A percentile compares a stretch with the other conserved stretches of the same genome.
These are phyloP conservation scores for Babesia bovis DNA, from an alignment of 169 alveolate genomes.

Conservation along the genomic window DNA sequence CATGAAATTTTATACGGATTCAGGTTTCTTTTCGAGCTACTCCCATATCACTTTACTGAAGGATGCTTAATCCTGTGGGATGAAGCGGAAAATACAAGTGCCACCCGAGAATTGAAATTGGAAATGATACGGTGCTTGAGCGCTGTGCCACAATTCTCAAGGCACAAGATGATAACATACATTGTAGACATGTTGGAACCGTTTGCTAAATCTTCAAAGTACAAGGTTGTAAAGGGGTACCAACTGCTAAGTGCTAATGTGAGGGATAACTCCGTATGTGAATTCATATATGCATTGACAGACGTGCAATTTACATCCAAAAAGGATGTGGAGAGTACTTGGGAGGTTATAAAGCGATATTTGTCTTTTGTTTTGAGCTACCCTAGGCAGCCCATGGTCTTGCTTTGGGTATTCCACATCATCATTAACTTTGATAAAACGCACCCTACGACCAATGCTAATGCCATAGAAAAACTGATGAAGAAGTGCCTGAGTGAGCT, in stretches of 20 bases:
- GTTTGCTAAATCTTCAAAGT: constrained; percentile 41
- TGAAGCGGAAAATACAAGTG: background rate
- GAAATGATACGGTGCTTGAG: constrained; percentile 18
- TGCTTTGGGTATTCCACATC: constrained; percentile 51
- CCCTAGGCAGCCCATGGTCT: constrained; percentile 60
- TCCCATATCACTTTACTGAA: constrained; percentile 65
- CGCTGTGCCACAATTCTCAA: constrained; percentile 41
- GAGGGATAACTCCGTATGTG: constrained; percentile 50
- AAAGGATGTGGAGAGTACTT: constrained; percentile 41
- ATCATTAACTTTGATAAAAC: constrained; percentile 42
- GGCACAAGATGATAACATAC: constrained; percentile 27
- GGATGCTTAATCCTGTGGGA: constrained; percentile 64
- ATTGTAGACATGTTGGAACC: constrained; percentile 66
- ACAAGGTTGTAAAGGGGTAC: constrained; percentile 34
- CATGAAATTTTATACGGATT: constrained; percentile 40
- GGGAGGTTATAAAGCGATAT: constrained; percentile 37
- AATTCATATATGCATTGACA: constrained; percentile 44
- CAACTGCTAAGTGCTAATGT: constrained; percentile 30
- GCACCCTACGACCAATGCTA: constrained; percentile 37
- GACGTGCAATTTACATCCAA: constrained; percentile 26
- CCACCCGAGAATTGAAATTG: constrained; percentile 15
- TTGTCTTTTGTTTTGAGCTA: constrained; percentile 16
- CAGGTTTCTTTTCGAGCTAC: constrained; percentile 28
- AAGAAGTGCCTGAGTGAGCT: constrained; percentile 40
- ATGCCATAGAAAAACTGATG: constrained; percentile 32